A percentile compares a stretch with the other conserved stretches of the same genome.
Evolutionary conservation across 306 rosid species (phyloP).

Genomic region (Quillaja saponaria): DNA sequence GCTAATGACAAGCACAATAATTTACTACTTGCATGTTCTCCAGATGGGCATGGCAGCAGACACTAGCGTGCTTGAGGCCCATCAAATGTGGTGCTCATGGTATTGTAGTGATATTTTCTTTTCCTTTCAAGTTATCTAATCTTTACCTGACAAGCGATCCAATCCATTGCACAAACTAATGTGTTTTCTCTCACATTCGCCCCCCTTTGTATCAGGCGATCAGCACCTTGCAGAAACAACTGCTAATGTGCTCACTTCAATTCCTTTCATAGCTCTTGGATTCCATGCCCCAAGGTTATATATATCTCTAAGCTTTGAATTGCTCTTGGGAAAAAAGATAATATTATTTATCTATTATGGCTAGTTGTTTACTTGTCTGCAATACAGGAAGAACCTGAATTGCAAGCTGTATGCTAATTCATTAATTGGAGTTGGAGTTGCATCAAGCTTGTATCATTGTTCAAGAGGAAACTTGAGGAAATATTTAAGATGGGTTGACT

Average conservation of each 20-base stretch:
- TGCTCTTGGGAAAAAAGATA: conserved; percentile 11
- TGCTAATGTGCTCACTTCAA: conserved; percentile 87
- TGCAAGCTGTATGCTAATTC: conserved; percentile 91
- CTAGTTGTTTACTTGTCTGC: conserved; percentile 19
- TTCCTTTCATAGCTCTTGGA: conserved; percentile 89
- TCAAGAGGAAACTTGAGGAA: conserved; percentile 78
- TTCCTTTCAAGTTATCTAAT: conserved; percentile 13
- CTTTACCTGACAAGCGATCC: conserved; percentile 16
- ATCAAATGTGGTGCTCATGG: conserved; percentile 68
- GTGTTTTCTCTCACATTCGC: conserved; percentile 3
- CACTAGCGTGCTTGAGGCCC: conserved; percentile 81
- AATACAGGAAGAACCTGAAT: conserved; percentile 70
- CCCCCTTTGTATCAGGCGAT: conserved; percentile 59
- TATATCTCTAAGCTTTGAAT: conserved; percentile 26
- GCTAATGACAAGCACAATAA: conserved; percentile 19
- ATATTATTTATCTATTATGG: conserved; percentile 21
- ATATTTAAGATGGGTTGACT: conserved; percentile 87
- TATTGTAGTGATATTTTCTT: conserved; percentile 32
- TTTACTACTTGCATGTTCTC: conserved; percentile 31
- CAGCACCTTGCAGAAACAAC: conserved; percentile 60
- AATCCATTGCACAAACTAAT: conserved; percentile 13
- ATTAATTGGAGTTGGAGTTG: conserved; percentile 95
- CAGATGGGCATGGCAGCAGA: conserved; percentile 81
- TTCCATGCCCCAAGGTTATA: conserved; percentile 76
- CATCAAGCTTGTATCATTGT: conserved; percentile 85